phyloP scores from a whole-genome alignment of 257 asterid genomes.

The Cinchona pubescens region DNA sequence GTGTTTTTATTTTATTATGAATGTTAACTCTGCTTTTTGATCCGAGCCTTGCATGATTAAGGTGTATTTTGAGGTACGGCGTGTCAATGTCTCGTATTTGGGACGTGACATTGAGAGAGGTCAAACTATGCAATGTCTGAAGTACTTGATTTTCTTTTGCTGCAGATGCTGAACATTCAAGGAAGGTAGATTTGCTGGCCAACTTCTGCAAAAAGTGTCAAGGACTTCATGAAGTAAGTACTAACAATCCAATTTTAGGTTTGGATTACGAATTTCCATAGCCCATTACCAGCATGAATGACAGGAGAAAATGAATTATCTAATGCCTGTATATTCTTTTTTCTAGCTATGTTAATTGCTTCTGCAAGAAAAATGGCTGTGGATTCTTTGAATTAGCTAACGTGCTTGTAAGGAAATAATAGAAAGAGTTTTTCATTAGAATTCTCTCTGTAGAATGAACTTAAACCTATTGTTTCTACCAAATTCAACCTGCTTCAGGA shows the following conservation, averaged over 20 bases:
- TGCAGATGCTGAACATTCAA: slow-evolving; percentile 14
- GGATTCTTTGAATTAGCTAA: neutral
- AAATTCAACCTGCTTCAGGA: slow-evolving; percentile 37
- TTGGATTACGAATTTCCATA: neutral
- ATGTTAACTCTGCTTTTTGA: no score
- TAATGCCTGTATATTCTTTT: neutral
- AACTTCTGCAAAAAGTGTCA: neutral
- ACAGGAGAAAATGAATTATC: neutral
- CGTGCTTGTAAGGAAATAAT: neutral
- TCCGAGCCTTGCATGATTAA: neutral
- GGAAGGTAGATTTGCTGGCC: slow-evolving; percentile 5
- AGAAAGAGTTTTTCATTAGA: neutral
- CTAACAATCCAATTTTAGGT: neutral
- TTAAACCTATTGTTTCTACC: neutral
- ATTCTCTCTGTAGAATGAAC: neutral
- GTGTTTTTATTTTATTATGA: neutral
- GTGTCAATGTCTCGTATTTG: neutral
- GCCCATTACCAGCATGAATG: neutral
- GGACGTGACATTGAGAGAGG: neutral
- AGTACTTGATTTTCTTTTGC: slow-evolving; percentile 3
- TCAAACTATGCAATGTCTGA: neutral
- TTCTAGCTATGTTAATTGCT: neutral
- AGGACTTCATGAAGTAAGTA: slow-evolving; percentile 17
- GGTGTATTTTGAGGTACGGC: no score
- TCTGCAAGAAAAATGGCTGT: neutral